Conservation (phyloP, 2,329 filamentous ascomycete genomes). For the Sarocladium brachiariae region DNA sequence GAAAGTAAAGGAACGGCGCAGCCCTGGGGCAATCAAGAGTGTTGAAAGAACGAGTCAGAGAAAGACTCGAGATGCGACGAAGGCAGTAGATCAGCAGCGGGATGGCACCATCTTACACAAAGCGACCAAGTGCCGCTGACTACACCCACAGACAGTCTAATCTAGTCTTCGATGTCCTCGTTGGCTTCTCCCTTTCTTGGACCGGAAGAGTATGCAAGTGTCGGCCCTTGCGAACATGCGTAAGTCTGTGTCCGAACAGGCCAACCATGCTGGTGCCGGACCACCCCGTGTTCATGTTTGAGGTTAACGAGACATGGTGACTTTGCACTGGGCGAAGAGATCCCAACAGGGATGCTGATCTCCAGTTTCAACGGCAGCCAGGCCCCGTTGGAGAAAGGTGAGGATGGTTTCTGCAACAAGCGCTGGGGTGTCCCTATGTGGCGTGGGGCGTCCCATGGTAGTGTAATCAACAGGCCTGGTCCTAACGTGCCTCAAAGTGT, state of each 20-base stretch:
- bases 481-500: background rate
- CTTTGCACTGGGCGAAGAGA: slow-evolving; percentile 11
- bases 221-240: background rate
- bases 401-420: background rate
- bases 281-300: slow-evolving; percentile 33
- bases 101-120: background rate
- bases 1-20: slow-evolving; percentile 2
- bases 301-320: slow-evolving; percentile 39
- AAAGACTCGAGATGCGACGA: slow-evolving; percentile 5
- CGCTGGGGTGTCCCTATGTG: background rate
- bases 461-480: background rate
- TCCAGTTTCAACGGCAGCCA: slow-evolving; percentile 18
- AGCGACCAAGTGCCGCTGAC: background rate
- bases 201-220: background rate
- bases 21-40: background rate
- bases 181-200: background rate
- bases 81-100: background rate
- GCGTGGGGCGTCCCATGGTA: slow-evolving; percentile 2
- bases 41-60: background rate
- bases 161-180: background rate
- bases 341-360: slow-evolving; percentile 33
- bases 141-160: background rate
- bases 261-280: background rate
- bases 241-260: background rate
- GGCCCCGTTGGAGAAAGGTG: slow-evolving; percentile 7